phyloP scores from a whole-genome alignment of 176 grass and related monocot genomes.

The Phragmites australis region DNA sequence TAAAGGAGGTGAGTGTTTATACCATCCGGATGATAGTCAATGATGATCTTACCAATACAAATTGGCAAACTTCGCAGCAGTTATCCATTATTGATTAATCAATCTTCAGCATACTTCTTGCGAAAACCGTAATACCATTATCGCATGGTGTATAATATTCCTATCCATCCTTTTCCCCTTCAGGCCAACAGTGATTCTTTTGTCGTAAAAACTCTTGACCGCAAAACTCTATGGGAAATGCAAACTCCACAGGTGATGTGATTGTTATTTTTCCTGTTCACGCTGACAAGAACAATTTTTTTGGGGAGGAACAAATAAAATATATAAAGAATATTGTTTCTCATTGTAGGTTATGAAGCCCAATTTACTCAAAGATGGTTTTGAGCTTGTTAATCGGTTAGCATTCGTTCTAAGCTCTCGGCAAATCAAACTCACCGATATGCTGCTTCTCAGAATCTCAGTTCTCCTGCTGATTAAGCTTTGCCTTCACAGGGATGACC shows the following conservation, averaged over 20 bases:
- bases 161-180: constrained; percentile 14
- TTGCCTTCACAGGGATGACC: constrained; percentile 53
- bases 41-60: constrained; percentile 9
- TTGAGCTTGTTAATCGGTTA: constrained; percentile 90
- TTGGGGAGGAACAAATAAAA: not conserved
- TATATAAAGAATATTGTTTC: not conserved
- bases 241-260: constrained; percentile 93
- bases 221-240: constrained; percentile 99
- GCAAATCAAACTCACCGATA: not conserved
- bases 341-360: constrained; percentile 82
- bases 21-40: not conserved
- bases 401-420: not conserved
- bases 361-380: constrained; percentile 72
- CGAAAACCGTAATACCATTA: constrained; percentile 10
- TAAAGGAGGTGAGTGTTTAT: constrained; percentile 70
- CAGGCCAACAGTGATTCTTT: constrained; percentile 76
- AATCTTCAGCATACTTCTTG: not conserved
- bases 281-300: not conserved
- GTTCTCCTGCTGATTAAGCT: constrained; percentile 9
- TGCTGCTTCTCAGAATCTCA: not conserved
- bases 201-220: constrained; percentile 91
- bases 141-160: constrained; percentile 6
- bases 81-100: not conserved
- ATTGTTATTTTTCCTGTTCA: not conserved
- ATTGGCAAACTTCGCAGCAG: not conserved